These are phyloP conservation scores for Curvularia eragrostidis DNA, from an alignment of 2,329 filamentous ascomycete species.

Conservation along the genomic window DNA sequence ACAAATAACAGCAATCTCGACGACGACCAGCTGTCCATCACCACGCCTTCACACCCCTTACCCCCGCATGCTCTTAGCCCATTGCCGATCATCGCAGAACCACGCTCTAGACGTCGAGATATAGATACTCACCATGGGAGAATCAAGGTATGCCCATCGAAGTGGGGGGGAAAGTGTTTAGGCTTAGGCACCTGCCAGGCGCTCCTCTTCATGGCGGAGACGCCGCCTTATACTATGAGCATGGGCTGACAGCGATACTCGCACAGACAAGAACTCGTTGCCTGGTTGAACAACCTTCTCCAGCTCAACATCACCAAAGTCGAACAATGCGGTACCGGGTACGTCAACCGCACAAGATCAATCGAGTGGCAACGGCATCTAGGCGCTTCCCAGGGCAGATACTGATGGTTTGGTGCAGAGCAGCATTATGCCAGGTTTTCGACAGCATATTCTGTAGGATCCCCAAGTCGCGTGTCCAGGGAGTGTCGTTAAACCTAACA, in stretches of 20 bases:
- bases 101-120: slow-evolving; percentile 7
- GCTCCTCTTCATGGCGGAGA: neutral
- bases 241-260: slow-evolving; percentile 26
- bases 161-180: slow-evolving; percentile 6
- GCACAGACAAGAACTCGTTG: slow-evolving; percentile 87
- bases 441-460: slow-evolving; percentile 89
- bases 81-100: slow-evolving; percentile 10
- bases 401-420: slow-evolving; percentile 61
- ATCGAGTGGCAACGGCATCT: slow-evolving; percentile 17
- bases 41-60: slow-evolving; percentile 13
- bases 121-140: slow-evolving; percentile 60
- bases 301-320: slow-evolving; percentile 98
- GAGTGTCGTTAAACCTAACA: slow-evolving; percentile 11
- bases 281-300: slow-evolving; percentile 96
- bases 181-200: slow-evolving; percentile 7
- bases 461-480: neutral
- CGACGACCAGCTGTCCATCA: slow-evolving; percentile 15
- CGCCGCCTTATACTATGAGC: slow-evolving; percentile 21
- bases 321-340: slow-evolving; percentile 99
- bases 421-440: slow-evolving; percentile 95
- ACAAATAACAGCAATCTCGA: slow-evolving; percentile 34
- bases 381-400: slow-evolving; percentile 2
- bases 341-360: slow-evolving; percentile 48
- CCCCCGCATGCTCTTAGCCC: slow-evolving; percentile 14
- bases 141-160: slow-evolving; percentile 62